A percentile compares a stretch with the other conserved stretches of the same genome.
These are phyloP conservation scores for Raddia distichophylla DNA, from an alignment of 176 grass and related monocot species.

Conservation along the genomic window DNA sequence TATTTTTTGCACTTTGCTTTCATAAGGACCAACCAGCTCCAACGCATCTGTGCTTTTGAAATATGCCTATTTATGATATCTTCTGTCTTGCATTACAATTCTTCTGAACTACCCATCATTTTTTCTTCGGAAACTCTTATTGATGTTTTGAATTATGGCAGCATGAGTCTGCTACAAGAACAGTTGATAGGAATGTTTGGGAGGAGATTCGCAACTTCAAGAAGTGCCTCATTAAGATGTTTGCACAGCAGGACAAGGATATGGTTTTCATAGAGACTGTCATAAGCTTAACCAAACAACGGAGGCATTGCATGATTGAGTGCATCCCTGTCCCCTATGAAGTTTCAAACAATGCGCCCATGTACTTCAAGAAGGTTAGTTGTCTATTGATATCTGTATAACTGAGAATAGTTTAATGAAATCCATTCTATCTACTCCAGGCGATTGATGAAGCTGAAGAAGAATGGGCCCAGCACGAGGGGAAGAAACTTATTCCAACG, in stretches of 20 bases:
- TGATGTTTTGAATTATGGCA: constrained; percentile 48
- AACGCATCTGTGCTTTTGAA: constrained; percentile 12
- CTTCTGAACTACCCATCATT: background rate
- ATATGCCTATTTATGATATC: background rate
- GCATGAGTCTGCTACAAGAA: constrained; percentile 86
- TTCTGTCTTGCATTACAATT: background rate
- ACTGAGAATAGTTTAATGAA: constrained; percentile 5
- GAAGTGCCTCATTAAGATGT: constrained; percentile 91
- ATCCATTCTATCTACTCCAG: constrained; percentile 39
- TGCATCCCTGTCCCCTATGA: constrained; percentile 79
- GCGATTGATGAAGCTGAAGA: constrained; percentile 94
- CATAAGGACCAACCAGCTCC: background rate
- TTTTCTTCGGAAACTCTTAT: constrained; percentile 22
- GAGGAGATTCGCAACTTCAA: constrained; percentile 98
- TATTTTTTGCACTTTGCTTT: constrained; percentile 8
- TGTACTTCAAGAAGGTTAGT: constrained; percentile 96
- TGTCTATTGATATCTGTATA: background rate
- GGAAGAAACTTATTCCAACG: constrained; percentile 89
- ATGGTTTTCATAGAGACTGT: constrained; percentile 88
- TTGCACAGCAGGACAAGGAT: constrained; percentile 78
- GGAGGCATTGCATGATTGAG: constrained; percentile 83
- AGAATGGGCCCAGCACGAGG: constrained; percentile 90
- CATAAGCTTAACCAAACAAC: constrained; percentile 67
- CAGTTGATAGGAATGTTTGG: constrained; percentile 80
- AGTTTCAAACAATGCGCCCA: constrained; percentile 74